Conservation (phyloP, 768 basidiomycete species). For the Ephemerocybe angulata region DNA sequence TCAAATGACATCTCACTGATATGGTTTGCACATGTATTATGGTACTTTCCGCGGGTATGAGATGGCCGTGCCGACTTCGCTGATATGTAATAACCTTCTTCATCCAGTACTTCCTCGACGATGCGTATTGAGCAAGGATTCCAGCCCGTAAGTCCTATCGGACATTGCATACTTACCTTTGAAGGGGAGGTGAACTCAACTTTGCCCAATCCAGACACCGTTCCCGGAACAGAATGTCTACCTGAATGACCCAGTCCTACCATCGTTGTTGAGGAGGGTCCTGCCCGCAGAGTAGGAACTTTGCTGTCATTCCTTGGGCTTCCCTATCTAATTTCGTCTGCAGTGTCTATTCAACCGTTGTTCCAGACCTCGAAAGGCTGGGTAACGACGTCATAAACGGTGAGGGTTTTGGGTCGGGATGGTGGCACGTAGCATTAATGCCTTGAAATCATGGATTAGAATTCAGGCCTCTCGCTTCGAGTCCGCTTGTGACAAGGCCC, state of each 20-base stretch:
- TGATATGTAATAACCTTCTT: neutral
- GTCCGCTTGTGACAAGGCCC: constrained; percentile 43
- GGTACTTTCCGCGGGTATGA: no score
- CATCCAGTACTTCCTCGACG: neutral
- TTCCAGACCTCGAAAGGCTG: constrained; percentile 56
- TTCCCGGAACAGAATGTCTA: constrained; percentile 60
- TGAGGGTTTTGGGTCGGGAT: no score
- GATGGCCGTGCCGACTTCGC: no score
- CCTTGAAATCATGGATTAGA: constrained; percentile 28
- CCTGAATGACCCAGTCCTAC: constrained; percentile 57
- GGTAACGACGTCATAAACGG: constrained; percentile 54
- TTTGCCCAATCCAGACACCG: constrained; percentile 34
- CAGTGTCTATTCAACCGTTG: constrained; percentile 48
- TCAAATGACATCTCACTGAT: constrained; percentile 4
- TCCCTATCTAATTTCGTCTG: neutral
- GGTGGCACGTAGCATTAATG: neutral
- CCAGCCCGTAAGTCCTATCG: constrained; percentile 41
- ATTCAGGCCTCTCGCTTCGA: constrained; percentile 50
- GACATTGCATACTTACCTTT: neutral
- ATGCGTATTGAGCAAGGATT: constrained; percentile 71
- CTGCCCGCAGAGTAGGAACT: constrained; percentile 38
- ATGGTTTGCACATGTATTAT: neutral
- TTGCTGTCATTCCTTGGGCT: neutral
- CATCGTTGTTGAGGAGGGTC: constrained; percentile 53
- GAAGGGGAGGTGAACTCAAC: neutral